Conservation (phyloP, 208 protist species). For the Trichomonas gallinae region DNA sequence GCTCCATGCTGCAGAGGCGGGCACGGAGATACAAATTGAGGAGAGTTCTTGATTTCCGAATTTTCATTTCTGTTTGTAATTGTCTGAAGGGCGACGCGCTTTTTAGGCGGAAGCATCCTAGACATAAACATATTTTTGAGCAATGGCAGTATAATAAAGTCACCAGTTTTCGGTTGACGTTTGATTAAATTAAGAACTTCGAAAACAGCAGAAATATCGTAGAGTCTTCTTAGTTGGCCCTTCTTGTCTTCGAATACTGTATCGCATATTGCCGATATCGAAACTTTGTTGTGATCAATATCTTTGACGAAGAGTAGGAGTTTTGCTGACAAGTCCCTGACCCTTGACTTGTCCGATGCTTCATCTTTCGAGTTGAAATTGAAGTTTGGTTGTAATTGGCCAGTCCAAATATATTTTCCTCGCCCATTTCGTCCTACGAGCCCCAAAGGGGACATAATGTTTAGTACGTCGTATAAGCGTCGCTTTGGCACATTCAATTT, state of each 20-base stretch:
- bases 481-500: not conserved
- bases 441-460: not conserved
- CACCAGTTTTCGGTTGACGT: not conserved
- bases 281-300: not conserved
- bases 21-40: not conserved
- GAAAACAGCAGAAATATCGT: not conserved
- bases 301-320: not conserved
- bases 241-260: not conserved
- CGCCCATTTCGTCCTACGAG: not conserved
- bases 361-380: not conserved
- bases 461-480: not conserved
- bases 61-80: not conserved
- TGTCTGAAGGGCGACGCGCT: not conserved
- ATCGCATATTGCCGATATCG: not conserved
- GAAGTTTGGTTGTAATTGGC: not conserved
- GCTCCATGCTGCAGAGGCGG: not conserved
- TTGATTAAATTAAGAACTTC: not conserved
- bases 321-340: not conserved
- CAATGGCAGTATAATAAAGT: not conserved
- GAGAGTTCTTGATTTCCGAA: not conserved
- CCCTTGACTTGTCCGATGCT: not conserved
- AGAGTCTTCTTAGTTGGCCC: not conserved
- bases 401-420: not conserved
- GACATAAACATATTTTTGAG: not conserved
- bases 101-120: not conserved